phyloP scores from a whole-genome alignment of 2,329 filamentous ascomycete species.

The Colletotrichum camelliae region DNA sequence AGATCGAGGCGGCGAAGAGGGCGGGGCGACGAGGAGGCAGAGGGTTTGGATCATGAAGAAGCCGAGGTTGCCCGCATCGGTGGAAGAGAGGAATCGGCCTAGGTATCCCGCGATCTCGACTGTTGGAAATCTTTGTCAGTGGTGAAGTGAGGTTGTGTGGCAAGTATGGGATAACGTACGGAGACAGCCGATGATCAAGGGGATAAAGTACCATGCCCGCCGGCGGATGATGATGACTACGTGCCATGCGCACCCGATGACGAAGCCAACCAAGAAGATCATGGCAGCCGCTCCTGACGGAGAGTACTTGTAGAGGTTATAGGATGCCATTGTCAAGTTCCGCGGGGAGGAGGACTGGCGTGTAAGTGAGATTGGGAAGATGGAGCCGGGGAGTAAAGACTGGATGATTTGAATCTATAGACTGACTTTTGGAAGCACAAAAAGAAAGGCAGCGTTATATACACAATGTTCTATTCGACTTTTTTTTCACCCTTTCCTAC shows the following conservation, averaged over 20 bases:
- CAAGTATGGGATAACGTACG: background rate
- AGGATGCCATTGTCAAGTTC: background rate
- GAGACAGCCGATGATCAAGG: background rate
- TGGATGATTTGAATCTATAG: background rate
- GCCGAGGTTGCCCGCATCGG: background rate
- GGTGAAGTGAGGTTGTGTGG: background rate
- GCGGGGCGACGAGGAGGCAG: background rate
- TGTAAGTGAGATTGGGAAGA: background rate
- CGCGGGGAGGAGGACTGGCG: background rate
- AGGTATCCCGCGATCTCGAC: background rate
- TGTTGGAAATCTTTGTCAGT: background rate
- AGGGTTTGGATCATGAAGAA: background rate
- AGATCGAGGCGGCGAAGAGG: slow-evolving; percentile 13
- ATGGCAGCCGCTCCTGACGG: background rate
- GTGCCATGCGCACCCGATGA: background rate
- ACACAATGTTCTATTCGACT: background rate
- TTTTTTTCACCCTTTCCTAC: background rate
- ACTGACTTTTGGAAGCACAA: background rate
- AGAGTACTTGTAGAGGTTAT: background rate
- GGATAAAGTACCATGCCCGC: background rate
- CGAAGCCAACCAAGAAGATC: background rate
- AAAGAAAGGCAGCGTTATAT: background rate
- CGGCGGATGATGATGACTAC: background rate
- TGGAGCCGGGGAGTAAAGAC: background rate
- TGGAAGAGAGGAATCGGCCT: background rate